Evolutionary conservation across 208 protist genomes (phyloP).

Genomic region (Crithidia expoeki): DNA sequence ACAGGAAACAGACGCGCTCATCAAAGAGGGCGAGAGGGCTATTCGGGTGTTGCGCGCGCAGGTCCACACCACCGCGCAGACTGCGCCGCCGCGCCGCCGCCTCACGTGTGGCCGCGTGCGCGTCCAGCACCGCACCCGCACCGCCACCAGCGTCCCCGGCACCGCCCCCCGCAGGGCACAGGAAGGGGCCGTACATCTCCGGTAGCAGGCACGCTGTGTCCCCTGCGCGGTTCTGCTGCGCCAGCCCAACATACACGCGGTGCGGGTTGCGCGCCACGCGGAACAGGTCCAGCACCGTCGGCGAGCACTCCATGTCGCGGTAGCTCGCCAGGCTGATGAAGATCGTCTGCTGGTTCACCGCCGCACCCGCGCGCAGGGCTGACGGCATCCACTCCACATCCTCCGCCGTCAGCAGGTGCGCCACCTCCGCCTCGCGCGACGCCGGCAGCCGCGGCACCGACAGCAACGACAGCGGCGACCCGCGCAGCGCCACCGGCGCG

Average conservation of each 20-base stretch:
- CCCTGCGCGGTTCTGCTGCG: conserved; percentile 65
- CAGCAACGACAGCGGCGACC: conserved; percentile 20
- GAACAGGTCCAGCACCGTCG: conserved; percentile 79
- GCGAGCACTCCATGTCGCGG: conserved; percentile 83
- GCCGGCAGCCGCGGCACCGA: conserved; percentile 13
- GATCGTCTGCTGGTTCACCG: conserved; percentile 48
- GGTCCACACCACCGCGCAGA: conserved; percentile 7
- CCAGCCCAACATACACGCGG: conserved; percentile 83
- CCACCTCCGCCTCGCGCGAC: conserved; percentile 18
- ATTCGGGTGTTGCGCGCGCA: background rate
- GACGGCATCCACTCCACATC: conserved; percentile 21
- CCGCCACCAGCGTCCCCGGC: background rate
- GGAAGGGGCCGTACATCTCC: conserved; percentile 30
- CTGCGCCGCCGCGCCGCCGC: background rate
- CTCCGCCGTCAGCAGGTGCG: conserved; percentile 14
- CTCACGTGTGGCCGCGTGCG: conserved; percentile 14
- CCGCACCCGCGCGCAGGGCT: conserved; percentile 10
- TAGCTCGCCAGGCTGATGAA: conserved; percentile 92
- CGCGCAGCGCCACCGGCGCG: conserved; percentile 1
- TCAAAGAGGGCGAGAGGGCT: conserved; percentile 11
- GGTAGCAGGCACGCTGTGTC: conserved; percentile 54
- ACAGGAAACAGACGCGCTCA: conserved; percentile 54
- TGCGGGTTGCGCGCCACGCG: conserved; percentile 64
- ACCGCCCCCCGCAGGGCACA: conserved; percentile 20
- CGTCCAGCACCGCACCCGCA: no score